phyloP scores from a whole-genome alignment of 1,284 basidiomycete species.

The Anthracocystis setariae region DNA sequence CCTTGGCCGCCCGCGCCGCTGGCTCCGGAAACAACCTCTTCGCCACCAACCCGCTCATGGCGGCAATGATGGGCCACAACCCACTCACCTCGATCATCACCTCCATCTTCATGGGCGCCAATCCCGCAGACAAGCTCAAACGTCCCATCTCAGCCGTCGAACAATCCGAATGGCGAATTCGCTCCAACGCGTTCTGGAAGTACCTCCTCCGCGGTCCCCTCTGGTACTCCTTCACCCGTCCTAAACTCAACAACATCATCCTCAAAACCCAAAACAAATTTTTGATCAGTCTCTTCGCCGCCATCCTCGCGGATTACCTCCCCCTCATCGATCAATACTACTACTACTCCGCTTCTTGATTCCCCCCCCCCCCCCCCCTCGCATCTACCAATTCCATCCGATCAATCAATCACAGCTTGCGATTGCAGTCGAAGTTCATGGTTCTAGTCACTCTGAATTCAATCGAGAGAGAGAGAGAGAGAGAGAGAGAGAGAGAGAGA shows the following conservation, averaged over 20 bases:
- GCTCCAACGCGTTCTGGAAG: conserved; percentile 83
- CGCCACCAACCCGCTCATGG: conserved; percentile 50
- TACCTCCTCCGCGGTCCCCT: conserved; percentile 87
- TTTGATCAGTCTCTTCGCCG: conserved; percentile 79
- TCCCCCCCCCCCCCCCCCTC: no score
- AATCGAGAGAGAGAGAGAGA: no score
- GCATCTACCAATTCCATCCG: no score
- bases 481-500: no score
- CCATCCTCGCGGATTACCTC: conserved; percentile 86
- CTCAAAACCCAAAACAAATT: conserved; percentile 75
- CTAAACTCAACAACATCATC: conserved; percentile 77
- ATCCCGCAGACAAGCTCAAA: conserved; percentile 34
- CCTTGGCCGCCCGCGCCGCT: conserved; percentile 24
- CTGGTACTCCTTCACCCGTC: conserved; percentile 83
- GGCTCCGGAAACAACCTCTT: conserved; percentile 14
- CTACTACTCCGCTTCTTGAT: conserved; percentile 73
- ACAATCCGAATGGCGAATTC: conserved; percentile 77
- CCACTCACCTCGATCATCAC: conserved; percentile 56
- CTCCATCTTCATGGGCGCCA: conserved; percentile 43
- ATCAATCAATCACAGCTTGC: no score
- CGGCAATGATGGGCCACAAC: conserved; percentile 58
- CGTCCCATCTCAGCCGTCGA: conserved; percentile 67
- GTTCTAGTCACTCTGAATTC: no score
- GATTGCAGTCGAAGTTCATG: no score
- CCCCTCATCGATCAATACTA: conserved; percentile 94